Conservation (phyloP, 345 rosid species). For the Barbarea vulgaris region DNA sequence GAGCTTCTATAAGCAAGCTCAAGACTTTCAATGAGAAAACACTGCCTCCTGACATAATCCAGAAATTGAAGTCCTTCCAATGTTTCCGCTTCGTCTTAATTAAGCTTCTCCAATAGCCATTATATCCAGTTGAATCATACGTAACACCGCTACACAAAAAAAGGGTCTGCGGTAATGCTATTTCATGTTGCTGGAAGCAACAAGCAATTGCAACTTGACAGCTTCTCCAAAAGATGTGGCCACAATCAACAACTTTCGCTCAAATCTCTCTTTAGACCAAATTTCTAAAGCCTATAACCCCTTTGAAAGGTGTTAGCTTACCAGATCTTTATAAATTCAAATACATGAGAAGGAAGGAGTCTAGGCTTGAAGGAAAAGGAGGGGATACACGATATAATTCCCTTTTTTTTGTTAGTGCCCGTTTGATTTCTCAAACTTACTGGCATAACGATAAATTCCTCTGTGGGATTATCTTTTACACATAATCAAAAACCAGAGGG, state of each 20-base stretch:
- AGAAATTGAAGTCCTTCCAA: conserved; percentile 5
- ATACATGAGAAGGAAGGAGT: conserved; percentile 18
- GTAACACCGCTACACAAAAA: conserved; percentile 14
- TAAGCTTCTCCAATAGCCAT: conserved; percentile 15
- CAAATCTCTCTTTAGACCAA: conserved; percentile 21
- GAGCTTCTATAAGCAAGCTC: conserved; percentile 7
- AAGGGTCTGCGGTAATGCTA: neutral
- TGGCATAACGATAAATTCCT: conserved; percentile 8
- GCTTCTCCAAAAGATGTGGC: conserved; percentile 5
- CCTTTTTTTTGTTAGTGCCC: conserved; percentile 7
- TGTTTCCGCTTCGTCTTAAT: neutral
- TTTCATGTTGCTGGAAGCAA: neutral
- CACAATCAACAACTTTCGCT: conserved; percentile 1
- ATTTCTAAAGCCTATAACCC: conserved; percentile 19
- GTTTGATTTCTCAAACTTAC: conserved; percentile 30
- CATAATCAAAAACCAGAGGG: conserved; percentile 14
- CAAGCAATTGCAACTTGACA: conserved; percentile 13
- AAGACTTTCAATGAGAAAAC: neutral
- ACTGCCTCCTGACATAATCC: conserved; percentile 7
- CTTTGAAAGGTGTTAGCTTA: conserved; percentile 23
- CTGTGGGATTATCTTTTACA: conserved; percentile 13
- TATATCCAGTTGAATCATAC: neutral
- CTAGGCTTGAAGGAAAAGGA: conserved; percentile 18
- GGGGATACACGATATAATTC: conserved; percentile 8
- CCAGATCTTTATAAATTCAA: conserved; percentile 1